Evolutionary conservation across 768 basidiomycete genomes (phyloP).

Genomic region (Termitomyces sp.): DNA sequence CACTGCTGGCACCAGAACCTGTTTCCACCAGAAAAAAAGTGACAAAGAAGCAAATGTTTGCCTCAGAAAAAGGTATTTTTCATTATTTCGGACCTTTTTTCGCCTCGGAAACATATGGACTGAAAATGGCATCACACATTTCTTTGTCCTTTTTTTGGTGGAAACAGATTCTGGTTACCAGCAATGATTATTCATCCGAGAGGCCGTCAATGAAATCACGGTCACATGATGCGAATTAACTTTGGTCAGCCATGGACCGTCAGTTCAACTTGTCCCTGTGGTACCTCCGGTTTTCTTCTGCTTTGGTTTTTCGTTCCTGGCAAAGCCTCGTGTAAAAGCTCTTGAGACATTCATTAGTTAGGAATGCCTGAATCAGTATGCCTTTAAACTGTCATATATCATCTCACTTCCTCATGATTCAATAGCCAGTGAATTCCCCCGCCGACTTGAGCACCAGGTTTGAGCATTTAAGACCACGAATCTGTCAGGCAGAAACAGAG

Average conservation of each 20-base stretch:
- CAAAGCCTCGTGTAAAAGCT: background rate
- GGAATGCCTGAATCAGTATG: slow-evolving; percentile 5
- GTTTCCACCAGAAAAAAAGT: no score
- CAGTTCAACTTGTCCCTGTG: background rate
- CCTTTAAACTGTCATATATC: background rate
- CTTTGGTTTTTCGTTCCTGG: background rate
- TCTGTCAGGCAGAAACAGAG: slow-evolving; percentile 14
- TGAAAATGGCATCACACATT: no score
- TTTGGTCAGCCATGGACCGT: background rate
- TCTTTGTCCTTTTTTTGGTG: no score
- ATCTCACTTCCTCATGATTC: background rate
- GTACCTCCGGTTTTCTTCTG: background rate
- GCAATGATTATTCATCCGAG: no score
- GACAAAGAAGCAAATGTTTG: no score
- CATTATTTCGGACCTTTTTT: no score
- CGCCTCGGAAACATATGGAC: no score
- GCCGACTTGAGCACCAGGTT: slow-evolving; percentile 7
- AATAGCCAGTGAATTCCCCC: slow-evolving; percentile 7
- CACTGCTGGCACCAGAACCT: no score
- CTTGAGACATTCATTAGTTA: background rate
- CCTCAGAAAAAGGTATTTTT: no score
- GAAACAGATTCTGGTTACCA: no score
- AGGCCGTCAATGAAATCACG: slow-evolving; percentile 8
- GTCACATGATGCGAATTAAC: slow-evolving; percentile 8
- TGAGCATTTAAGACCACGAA: slow-evolving; percentile 5